Base-by-base conservation (phyloP, 1,139 yeast species). In the Lodderomyces pseudojiufengensis region DNA sequence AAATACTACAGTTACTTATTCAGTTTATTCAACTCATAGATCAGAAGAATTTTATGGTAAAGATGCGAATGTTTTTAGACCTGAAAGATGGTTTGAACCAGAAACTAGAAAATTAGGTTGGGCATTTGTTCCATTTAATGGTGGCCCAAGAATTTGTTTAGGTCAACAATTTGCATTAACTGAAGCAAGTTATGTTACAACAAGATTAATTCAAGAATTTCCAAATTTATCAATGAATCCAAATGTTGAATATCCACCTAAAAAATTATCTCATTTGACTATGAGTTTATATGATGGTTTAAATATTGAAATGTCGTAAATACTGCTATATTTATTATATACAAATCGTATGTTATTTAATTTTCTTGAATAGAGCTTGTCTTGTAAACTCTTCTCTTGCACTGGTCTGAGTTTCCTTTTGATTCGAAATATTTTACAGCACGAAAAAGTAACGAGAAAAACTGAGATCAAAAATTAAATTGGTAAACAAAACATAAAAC, bases 151-250 rank as follows among this genome's bases (percentile, higher is more conserved):
- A 40, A 75, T 76, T 38, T 76, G 82, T 47, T 57, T 76, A 34
- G 82, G 81, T 12, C 80, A 76, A 53, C 80, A 74, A 50, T 73
- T 71, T 54, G 80, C 80, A 1, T 63, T 76, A 40, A 73, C 79
- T 12, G 82, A 76, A 52, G 75, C 77, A 3, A 60, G 73, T 3
- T 75, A 73, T 42, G 65, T 69, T 8, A 45, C 69, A 27, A 63
- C 61, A 11, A 56, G 80, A 38, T 49, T 76, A 34, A 51, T 56
- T 23, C 76, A 70, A 49, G 44, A 47, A 34, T 58, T 57, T 39
- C 49, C 51, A 9, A 44, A 49, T 29, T 41, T 49, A 12, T 37
- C 46, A 21, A 28, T 37, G 27, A 49, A 44, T 25, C 39, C 43
- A 31, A 27, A 41, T 25, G 37, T 36, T 10, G 52, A 42, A 16